A percentile compares a stretch with the other conserved stretches of the same genome.
These are phyloP conservation scores for Xerocomus potaroensis DNA, from an alignment of 768 basidiomycete genomes.

Conservation along the genomic window DNA sequence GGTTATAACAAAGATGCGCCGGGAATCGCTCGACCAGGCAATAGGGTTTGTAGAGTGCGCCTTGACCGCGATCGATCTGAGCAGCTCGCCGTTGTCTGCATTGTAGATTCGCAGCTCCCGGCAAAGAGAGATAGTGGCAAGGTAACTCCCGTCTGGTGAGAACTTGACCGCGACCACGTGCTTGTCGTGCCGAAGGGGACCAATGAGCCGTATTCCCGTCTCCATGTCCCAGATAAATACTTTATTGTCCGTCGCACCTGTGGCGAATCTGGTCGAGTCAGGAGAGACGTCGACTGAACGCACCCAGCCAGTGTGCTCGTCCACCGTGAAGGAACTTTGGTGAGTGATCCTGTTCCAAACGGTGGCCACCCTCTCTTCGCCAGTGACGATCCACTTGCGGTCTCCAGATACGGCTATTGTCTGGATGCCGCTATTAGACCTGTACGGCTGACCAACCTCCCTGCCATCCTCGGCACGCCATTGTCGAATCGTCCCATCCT, in stretches of 20 bases:
- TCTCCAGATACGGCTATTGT: neutral
- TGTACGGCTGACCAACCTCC: conserved; percentile 3
- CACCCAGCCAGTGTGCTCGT: conserved; percentile 2
- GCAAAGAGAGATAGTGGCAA: conserved; percentile 1
- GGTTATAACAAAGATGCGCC: conserved; percentile 2
- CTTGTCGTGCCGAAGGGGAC: conserved; percentile 10
- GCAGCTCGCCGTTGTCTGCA: conserved; percentile 1
- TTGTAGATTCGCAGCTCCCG: conserved; percentile 11
- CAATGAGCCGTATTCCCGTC: conserved; percentile 6
- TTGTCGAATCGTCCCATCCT: neutral
- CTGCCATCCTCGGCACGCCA: conserved; percentile 6
- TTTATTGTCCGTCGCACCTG: conserved; percentile 2
- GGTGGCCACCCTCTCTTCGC: conserved; percentile 2
- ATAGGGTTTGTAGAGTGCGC: conserved; percentile 4
- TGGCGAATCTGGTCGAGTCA: conserved; percentile 10
- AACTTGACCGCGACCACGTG: conserved; percentile 5
- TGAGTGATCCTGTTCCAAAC: conserved; percentile 2
- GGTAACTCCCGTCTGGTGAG: conserved; percentile 6
- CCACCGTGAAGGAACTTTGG: conserved; percentile 1
- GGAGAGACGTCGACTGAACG: neutral
- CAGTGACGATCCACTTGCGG: conserved; percentile 2
- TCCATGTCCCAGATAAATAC: conserved; percentile 8
- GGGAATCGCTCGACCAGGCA: conserved; percentile 4
- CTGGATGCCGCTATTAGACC: neutral
- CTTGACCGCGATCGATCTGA: neutral